Base-by-base conservation (phyloP, 75 land plant species). In the Pinus albicaulis region DNA sequence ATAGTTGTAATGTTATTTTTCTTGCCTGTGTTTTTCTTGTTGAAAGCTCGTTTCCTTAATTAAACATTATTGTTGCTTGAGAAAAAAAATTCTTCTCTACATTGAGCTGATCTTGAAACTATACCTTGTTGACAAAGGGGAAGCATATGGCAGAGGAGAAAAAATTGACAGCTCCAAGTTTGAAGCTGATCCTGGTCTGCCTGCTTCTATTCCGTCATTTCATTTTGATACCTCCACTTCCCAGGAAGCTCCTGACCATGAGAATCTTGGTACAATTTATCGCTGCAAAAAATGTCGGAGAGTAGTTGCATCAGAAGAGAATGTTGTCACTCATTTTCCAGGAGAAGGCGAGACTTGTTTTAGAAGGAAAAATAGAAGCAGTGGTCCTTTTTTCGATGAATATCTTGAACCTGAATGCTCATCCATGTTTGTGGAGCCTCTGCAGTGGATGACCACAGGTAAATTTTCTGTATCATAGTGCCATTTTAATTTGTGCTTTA, bases 381-480 rank as follows among this genome's bases (percentile, higher is more conserved):
- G 81, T 76, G 83, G 86, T 66, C 82, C 79, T 38, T 80, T 76
- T 41, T 85, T 83, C 20, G 74, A 79, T 53, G 86, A 79, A 64
- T 66, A 63, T 60, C 80, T 74, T 56, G 91, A 91, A 57, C 26
- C 58, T 61, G 94, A 89, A 59, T 98, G 99, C 78, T 85, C 99
- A 38, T 95, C 96, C n/a, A 66, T 98, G 11, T 98, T 95, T 84
- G 88, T 98, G 24, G 96, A 98, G 80, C 99, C 99, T 61, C 83
- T 98, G 74, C 82, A 79, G 60, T 98, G 99, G 99, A 98, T 98
- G 99, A 89, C 83, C 61, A 57, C 93, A 89, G 99, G 99, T 98
- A 82, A 20, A 72, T 55, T 38, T 38, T 68, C 24, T 41, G 23
- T 38, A 68, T 20, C 48, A n/a, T 41, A 44, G 22, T 72, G 57